Conservation (phyloP, 202 grass and related monocot species). For the Hordeum pubiflorum region DNA sequence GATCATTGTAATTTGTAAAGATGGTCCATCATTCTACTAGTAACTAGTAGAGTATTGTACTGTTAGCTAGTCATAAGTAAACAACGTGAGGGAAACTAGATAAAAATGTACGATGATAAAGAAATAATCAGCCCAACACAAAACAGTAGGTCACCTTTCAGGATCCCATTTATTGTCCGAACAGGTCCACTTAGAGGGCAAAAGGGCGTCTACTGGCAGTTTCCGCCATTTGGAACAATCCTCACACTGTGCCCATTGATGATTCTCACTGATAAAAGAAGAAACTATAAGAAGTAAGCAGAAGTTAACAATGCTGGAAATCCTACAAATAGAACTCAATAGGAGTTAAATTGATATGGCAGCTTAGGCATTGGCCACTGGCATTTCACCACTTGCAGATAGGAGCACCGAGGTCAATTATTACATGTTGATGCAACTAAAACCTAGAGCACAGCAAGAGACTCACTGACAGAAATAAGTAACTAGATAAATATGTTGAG, state of each 20-base stretch:
- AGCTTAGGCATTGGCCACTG: neutral
- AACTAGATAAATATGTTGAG: neutral
- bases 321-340: neutral
- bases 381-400: neutral
- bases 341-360: neutral
- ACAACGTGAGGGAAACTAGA: neutral
- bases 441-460: neutral
- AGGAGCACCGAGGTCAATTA: neutral
- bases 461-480: neutral
- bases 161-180: constrained; percentile 81
- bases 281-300: neutral
- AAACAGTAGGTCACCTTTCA: constrained; percentile 52
- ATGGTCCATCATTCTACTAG: neutral
- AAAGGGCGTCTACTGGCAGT: constrained; percentile 60
- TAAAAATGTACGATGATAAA: neutral
- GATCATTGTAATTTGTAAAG: neutral
- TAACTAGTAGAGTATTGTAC: neutral
- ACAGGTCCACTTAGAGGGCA: constrained; percentile 82
- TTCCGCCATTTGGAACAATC: constrained; percentile 94
- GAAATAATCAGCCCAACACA: neutral
- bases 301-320: neutral
- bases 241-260: constrained; percentile 93
- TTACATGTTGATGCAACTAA: neutral
- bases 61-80: neutral
- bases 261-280: constrained; percentile 51